phyloP scores from a whole-genome alignment of 495 filamentous ascomycete genomes.

The Penicillium canescens region DNA sequence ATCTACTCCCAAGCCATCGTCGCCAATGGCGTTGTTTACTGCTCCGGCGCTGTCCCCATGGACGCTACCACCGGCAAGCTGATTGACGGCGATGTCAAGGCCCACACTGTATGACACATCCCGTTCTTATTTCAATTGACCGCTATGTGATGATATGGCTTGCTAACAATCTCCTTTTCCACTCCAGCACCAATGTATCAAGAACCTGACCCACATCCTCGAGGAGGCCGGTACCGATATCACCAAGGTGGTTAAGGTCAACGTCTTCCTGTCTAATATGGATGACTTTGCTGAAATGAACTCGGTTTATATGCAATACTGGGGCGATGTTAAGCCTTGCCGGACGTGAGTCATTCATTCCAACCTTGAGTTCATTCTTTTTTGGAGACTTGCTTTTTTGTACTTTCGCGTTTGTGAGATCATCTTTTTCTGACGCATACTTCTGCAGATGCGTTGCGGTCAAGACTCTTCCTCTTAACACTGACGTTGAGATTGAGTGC shows the following conservation, averaged over 20 bases:
- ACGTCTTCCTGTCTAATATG: constrained; percentile 70
- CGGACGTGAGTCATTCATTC: constrained; percentile 42
- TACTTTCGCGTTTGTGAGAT: not conserved
- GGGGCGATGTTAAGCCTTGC: constrained; percentile 58
- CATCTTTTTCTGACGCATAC: not conserved
- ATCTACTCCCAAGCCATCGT: constrained; percentile 59
- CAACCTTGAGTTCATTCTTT: not conserved
- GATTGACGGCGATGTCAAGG: constrained; percentile 50
- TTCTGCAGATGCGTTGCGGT: constrained; percentile 60
- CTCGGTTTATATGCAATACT: constrained; percentile 56
- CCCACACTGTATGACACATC: constrained; percentile 40
- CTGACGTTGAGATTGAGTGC: constrained; percentile 75
- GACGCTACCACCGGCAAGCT: constrained; percentile 45
- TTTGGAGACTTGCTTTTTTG: not conserved
- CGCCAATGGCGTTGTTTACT: constrained; percentile 59
- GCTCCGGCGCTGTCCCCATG: constrained; percentile 51
- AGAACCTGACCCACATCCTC: constrained; percentile 66
- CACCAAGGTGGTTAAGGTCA: constrained; percentile 68
- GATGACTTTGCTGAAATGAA: constrained; percentile 69
- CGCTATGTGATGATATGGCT: not conserved
- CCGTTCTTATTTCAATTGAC: not conserved
- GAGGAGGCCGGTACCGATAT: constrained; percentile 62
- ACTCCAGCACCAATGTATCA: constrained; percentile 47
- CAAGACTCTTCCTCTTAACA: constrained; percentile 60
- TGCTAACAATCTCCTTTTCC: not conserved